Percentiles rank a stretch among this genome's conserved stretches.
Evolutionary conservation across 805 yeast species (phyloP).

Genomic region (Candida tammaniensis): DNA sequence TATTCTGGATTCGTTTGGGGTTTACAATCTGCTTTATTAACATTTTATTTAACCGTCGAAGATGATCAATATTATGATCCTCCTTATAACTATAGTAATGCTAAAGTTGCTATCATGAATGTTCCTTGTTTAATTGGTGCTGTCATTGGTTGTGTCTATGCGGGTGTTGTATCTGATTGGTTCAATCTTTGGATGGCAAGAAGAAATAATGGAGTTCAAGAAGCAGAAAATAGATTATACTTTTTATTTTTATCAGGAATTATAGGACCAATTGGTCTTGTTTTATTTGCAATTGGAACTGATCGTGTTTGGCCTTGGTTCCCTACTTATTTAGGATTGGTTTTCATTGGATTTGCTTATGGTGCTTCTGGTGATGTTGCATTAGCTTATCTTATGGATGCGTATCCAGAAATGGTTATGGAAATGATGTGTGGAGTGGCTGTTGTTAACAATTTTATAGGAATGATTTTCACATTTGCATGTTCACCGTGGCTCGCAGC

Average conservation of each 20-base stretch:
- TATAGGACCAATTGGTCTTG: constrained; percentile 32
- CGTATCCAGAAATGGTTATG: constrained; percentile 39
- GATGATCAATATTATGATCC: constrained; percentile 34
- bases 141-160: constrained; percentile 34
- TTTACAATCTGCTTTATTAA: constrained; percentile 36
- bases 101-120: constrained; percentile 39
- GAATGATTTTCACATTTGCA: constrained; percentile 37
- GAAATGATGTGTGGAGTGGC: constrained; percentile 41
- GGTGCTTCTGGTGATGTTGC: constrained; percentile 40
- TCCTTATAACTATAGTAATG: constrained; percentile 32
- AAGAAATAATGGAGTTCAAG: constrained; percentile 33
- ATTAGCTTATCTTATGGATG: constrained; percentile 38
- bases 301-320: constrained; percentile 36
- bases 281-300: constrained; percentile 38
- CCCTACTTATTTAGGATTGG: constrained; percentile 37
- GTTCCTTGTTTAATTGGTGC: constrained; percentile 40
- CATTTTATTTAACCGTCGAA: constrained; percentile 38
- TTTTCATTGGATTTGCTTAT: constrained; percentile 35
- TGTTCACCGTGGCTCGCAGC: constrained; percentile 38
- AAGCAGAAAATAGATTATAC: constrained; percentile 37
- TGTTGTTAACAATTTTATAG: constrained; percentile 35
- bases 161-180: constrained; percentile 33
- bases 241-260: constrained; percentile 33
- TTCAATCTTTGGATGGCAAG: constrained; percentile 37
- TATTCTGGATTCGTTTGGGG: constrained; percentile 41